Conservation (phyloP, 2,329 filamentous ascomycete genomes). For the Paecilomyces niveus region DNA sequence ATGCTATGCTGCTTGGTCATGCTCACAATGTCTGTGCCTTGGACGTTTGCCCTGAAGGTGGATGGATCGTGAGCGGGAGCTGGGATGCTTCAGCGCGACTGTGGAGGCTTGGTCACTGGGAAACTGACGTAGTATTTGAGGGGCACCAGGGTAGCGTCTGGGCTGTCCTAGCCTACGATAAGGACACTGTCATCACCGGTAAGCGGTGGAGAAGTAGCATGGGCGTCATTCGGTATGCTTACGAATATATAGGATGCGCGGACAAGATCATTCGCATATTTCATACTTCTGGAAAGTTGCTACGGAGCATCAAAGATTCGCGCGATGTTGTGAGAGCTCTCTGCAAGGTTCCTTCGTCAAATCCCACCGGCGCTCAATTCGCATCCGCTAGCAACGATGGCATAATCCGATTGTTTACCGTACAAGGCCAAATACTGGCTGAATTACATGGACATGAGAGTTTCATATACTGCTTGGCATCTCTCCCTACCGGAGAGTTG, state of each 20-base stretch:
- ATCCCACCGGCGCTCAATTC: slow-evolving; percentile 81
- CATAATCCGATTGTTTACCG: slow-evolving; percentile 76
- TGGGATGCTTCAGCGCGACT: slow-evolving; percentile 87
- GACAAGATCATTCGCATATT: slow-evolving; percentile 87
- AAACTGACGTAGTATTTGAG: slow-evolving; percentile 61
- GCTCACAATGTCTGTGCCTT: slow-evolving; percentile 80
- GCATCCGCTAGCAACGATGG: slow-evolving; percentile 93
- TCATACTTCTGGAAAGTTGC: slow-evolving; percentile 56
- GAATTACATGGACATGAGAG: slow-evolving; percentile 84
- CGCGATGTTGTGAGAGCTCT: slow-evolving; percentile 84
- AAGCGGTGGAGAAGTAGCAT: slow-evolving; percentile 7
- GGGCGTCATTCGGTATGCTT: slow-evolving; percentile 5
- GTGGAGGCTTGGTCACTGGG: slow-evolving; percentile 83
- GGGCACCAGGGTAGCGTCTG: slow-evolving; percentile 81
- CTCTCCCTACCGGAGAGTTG: slow-evolving; percentile 74
- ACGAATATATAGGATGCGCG: slow-evolving; percentile 58
- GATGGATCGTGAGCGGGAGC: slow-evolving; percentile 77
- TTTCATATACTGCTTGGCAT: slow-evolving; percentile 82
- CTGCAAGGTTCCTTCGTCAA: slow-evolving; percentile 66
- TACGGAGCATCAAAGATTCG: slow-evolving; percentile 60
- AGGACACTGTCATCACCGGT: slow-evolving; percentile 71
- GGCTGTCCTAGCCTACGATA: slow-evolving; percentile 81
- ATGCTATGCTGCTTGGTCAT: slow-evolving; percentile 81
- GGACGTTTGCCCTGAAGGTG: slow-evolving; percentile 65
- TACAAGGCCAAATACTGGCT: slow-evolving; percentile 67